These are phyloP conservation scores for Fraxinus dipetala DNA, from an alignment of 305 asterid species.

Conservation along the genomic window DNA sequence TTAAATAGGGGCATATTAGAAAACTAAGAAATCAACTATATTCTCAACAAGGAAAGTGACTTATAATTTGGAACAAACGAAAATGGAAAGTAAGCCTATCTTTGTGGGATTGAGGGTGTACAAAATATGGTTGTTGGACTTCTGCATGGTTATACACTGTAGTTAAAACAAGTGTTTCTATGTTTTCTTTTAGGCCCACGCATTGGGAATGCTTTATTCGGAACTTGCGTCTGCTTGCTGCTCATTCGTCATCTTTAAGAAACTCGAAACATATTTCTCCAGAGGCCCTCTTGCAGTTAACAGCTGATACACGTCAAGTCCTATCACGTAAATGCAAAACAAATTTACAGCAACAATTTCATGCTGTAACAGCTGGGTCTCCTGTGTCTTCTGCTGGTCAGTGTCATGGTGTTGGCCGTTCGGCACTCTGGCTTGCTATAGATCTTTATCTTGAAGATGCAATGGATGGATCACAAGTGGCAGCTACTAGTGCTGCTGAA, in stretches of 20 bases:
- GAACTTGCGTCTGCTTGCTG: conserved; percentile 63
- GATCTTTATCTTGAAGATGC: conserved; percentile 87
- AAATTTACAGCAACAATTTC: conserved; percentile 57
- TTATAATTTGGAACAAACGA: too few relatives aligned
- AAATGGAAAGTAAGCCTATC: neutral
- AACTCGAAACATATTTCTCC: conserved; percentile 73
- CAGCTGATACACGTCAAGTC: conserved; percentile 55
- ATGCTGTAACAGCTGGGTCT: conserved; percentile 59
- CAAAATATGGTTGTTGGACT: conserved; percentile 15
- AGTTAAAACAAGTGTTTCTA: conserved; percentile 22
- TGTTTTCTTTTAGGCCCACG: conserved; percentile 56
- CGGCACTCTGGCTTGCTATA: conserved; percentile 85
- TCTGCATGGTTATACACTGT: conserved; percentile 21
- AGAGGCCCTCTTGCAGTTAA: conserved; percentile 71
- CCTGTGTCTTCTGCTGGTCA: conserved; percentile 61
- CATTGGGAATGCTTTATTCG: conserved; percentile 69
- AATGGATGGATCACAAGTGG: conserved; percentile 81
- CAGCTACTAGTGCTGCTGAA: conserved; percentile 77
- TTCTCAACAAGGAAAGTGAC: neutral
- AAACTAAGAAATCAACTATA: neutral
- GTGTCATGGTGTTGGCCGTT: conserved; percentile 50
- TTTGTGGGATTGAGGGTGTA: neutral
- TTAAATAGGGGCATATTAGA: neutral
- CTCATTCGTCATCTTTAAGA: conserved; percentile 71
- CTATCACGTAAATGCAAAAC: conserved; percentile 67